Evolutionary conservation across 352 stramenopile species (phyloP).

Genomic region (Globisporangium barbulae): DNA sequence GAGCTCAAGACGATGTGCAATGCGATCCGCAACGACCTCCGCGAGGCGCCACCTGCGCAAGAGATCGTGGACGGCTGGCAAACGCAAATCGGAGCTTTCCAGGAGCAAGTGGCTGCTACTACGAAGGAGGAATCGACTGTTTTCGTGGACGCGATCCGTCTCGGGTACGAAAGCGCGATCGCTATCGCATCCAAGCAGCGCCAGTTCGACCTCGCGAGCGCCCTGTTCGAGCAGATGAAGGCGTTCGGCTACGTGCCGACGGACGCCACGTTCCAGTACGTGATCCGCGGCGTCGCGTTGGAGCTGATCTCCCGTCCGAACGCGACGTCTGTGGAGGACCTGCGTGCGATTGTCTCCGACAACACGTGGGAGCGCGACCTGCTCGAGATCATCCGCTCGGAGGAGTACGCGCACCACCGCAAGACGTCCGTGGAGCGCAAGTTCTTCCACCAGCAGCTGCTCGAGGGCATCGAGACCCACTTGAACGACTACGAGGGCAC

Average conservation of each 20-base stretch:
- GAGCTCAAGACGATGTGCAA: slow-evolving; percentile 55
- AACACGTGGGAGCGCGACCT: slow-evolving; percentile 47
- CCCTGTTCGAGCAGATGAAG: slow-evolving; percentile 48
- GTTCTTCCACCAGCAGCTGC: slow-evolving; percentile 41
- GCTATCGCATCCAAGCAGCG: slow-evolving; percentile 72
- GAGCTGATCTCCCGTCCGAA: slow-evolving; percentile 26
- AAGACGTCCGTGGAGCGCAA: slow-evolving; percentile 50
- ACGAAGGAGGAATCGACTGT: slow-evolving; percentile 1
- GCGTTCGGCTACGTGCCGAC: slow-evolving; percentile 27
- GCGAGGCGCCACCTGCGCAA: slow-evolving; percentile 19
- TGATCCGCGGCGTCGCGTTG: slow-evolving; percentile 59
- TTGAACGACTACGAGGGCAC: slow-evolving; percentile 49
- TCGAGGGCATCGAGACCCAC: slow-evolving; percentile 34
- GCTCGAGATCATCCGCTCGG: slow-evolving; percentile 49
- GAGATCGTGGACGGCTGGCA: slow-evolving; percentile 37
- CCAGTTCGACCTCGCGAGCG: slow-evolving; percentile 46
- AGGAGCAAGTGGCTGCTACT: slow-evolving; percentile 8
- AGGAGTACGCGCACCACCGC: slow-evolving; percentile 55
- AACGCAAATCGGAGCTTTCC: slow-evolving; percentile 28
- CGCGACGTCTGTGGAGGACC: slow-evolving; percentile 28
- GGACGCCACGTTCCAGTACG: slow-evolving; percentile 38
- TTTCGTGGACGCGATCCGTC: slow-evolving; percentile 30
- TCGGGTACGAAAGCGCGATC: slow-evolving; percentile 60
- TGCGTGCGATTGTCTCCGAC: slow-evolving; percentile 31
- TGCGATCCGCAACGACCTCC: slow-evolving; percentile 45